phyloP scores from a whole-genome alignment of 1,284 basidiomycete species.

The Sphaerobolus stellatus region DNA sequence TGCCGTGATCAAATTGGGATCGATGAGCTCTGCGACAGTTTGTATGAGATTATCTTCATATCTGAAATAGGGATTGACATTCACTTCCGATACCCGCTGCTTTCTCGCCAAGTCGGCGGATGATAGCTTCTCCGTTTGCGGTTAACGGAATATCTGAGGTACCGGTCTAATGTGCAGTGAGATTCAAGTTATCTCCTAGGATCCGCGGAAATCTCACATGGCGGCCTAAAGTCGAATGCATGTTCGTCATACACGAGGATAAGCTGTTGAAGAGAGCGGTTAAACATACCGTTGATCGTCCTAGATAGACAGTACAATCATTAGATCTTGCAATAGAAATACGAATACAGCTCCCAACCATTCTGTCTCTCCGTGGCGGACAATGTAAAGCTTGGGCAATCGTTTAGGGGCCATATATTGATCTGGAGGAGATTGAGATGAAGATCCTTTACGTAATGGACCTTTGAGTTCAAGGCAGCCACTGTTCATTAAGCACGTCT shows the following conservation, averaged over 20 bases:
- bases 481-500: background rate
- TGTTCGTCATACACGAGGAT: background rate
- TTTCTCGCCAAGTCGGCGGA: conserved; percentile 38
- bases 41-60: background rate
- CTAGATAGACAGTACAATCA: background rate
- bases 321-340: background rate
- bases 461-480: background rate
- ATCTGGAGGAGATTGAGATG: background rate
- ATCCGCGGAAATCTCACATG: too few relatives aligned
- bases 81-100: conserved; percentile 43
- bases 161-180: conserved; percentile 38
- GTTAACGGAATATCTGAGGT: conserved; percentile 51
- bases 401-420: conserved; percentile 11
- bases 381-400: conserved; percentile 30
- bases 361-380: conserved; percentile 45
- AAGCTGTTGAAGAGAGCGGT: background rate
- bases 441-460: background rate
- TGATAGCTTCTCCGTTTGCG: conserved; percentile 42
- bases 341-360: conserved; percentile 38
- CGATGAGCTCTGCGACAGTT: conserved; percentile 39
- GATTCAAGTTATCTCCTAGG: background rate
- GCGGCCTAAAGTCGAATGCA: conserved; percentile 21
- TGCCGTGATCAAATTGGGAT: conserved; percentile 43
- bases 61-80: conserved; percentile 13
- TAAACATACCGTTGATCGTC: conserved; percentile 10